Percentiles rank a stretch among this genome's conserved stretches.
These are phyloP conservation scores for Gymnopilus junonius DNA, from an alignment of 768 basidiomycete genomes.

Conservation along the genomic window DNA sequence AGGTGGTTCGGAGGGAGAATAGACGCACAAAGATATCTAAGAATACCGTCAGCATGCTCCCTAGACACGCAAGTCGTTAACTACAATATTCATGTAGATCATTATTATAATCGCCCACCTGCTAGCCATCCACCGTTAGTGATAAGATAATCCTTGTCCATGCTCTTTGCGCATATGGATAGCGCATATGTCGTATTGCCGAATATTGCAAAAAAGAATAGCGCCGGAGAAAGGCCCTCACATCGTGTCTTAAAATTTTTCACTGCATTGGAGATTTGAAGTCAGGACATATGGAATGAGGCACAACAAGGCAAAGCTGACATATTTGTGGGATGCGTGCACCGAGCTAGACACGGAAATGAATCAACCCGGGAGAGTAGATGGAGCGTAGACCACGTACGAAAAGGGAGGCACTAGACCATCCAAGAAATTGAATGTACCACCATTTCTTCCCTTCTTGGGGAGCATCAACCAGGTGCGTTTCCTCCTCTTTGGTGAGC, in stretches of 20 bases:
- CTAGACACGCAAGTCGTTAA: conserved; percentile 38
- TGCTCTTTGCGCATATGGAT: conserved; percentile 82
- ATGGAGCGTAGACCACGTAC: conserved; percentile 49
- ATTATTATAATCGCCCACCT: conserved; percentile 52
- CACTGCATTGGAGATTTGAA: conserved; percentile 45
- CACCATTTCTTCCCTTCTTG: conserved; percentile 46
- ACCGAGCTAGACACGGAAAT: conserved; percentile 51
- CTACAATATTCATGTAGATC: not conserved
- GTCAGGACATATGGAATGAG: conserved; percentile 20
- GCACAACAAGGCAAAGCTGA: conserved; percentile 41
- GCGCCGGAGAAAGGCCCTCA: conserved; percentile 88
- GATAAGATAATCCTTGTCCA: conserved; percentile 71
- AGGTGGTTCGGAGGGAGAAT: conserved; percentile 32
- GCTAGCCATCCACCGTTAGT: conserved; percentile 93
- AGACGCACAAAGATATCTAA: conserved; percentile 71
- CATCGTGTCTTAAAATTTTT: conserved; percentile 91
- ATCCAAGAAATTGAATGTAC: conserved; percentile 82
- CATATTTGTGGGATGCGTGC: conserved; percentile 88
- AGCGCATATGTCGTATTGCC: conserved; percentile 85
- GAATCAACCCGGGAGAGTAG: conserved; percentile 19
- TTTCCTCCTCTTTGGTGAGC: conserved; percentile 50
- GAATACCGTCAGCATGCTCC: conserved; percentile 78
- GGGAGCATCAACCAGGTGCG: conserved; percentile 25
- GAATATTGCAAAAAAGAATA: conserved; percentile 94
- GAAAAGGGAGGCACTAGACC: conserved; percentile 84